Evolutionary conservation across 148 eudicot genomes (phyloP).

Genomic region (Rhododendron simsii): DNA sequence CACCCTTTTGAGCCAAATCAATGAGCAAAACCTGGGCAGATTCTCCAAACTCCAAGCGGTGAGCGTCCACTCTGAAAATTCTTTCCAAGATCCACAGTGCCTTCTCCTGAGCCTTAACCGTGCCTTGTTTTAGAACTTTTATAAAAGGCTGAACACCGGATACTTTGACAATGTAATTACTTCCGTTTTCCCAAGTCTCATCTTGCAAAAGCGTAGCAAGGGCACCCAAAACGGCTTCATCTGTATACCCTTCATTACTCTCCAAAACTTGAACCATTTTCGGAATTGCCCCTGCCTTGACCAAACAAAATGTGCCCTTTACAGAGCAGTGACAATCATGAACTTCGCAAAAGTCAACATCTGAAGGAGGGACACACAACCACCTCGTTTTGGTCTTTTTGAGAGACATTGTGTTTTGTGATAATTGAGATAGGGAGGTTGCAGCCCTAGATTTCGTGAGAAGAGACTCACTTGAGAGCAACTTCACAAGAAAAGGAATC

Average conservation of each 20-base stretch:
- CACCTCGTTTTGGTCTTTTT: constrained; percentile 39
- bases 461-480: constrained; percentile 47
- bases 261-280: constrained; percentile 44
- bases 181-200: constrained; percentile 64
- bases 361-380: constrained; percentile 49
- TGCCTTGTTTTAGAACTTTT: constrained; percentile 53
- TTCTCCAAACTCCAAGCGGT: constrained; percentile 52
- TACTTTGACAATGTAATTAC: constrained; percentile 37
- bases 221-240: constrained; percentile 57
- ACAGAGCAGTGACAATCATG: constrained; percentile 52
- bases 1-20: constrained; percentile 68
- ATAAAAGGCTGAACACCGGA: constrained; percentile 41
- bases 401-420: constrained; percentile 42
- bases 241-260: constrained; percentile 59
- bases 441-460: constrained; percentile 62
- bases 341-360: constrained; percentile 49
- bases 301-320: constrained; percentile 66
- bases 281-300: constrained; percentile 59
- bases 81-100: constrained; percentile 78
- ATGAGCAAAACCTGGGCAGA: constrained; percentile 63
- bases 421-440: constrained; percentile 59
- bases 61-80: constrained; percentile 49
- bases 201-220: constrained; percentile 62
- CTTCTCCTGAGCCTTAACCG: constrained; percentile 52
- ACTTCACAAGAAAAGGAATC: constrained; percentile 51